A percentile compares a stretch with the other conserved stretches of the same genome.
These are phyloP conservation scores for Yamadazyma ubonensis DNA, from an alignment of 805 yeast genomes.

Conservation along the genomic window DNA sequence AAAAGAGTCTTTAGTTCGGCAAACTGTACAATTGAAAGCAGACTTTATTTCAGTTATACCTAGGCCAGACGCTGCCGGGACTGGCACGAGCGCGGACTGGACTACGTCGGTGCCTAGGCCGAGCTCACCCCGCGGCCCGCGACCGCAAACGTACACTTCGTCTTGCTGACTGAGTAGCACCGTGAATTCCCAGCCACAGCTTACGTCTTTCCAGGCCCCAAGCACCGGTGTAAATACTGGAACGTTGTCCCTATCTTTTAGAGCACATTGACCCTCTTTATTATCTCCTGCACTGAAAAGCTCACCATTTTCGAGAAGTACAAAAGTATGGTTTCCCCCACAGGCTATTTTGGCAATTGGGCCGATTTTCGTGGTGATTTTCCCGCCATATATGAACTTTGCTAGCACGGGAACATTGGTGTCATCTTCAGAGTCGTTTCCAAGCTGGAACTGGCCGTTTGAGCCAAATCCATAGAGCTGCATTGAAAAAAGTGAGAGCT, in stretches of 20 bases:
- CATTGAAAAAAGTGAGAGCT: constrained; percentile 7
- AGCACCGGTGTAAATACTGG: constrained; percentile 11
- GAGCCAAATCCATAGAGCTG: constrained; percentile 69
- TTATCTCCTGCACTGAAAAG: constrained; percentile 63
- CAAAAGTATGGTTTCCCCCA: constrained; percentile 86
- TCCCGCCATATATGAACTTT: constrained; percentile 14
- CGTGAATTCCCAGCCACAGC: constrained; percentile 82
- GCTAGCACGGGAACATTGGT: constrained; percentile 19
- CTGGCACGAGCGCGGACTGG: constrained; percentile 11
- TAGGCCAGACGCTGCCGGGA: constrained; percentile 11
- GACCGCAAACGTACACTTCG: constrained; percentile 54
- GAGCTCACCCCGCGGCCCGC: constrained; percentile 72
- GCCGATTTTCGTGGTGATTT: constrained; percentile 8
- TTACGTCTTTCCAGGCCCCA: constrained; percentile 42
- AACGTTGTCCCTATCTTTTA: constrained; percentile 2
- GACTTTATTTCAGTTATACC: constrained; percentile 21
- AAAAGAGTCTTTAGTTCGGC: constrained; percentile 35
- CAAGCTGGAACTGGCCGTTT: constrained; percentile 77
- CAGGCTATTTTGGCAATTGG: constrained; percentile 45
- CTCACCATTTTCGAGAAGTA: constrained; percentile 53
- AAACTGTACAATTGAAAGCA: constrained; percentile 48
- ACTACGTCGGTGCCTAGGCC: constrained; percentile 43
- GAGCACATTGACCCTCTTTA: constrained; percentile 52
- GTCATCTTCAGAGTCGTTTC: constrained; percentile 54
- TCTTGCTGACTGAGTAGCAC: constrained; percentile 45